Conservation (phyloP, 2,329 filamentous ascomycete genomes). For the Epichloe uncinata region DNA sequence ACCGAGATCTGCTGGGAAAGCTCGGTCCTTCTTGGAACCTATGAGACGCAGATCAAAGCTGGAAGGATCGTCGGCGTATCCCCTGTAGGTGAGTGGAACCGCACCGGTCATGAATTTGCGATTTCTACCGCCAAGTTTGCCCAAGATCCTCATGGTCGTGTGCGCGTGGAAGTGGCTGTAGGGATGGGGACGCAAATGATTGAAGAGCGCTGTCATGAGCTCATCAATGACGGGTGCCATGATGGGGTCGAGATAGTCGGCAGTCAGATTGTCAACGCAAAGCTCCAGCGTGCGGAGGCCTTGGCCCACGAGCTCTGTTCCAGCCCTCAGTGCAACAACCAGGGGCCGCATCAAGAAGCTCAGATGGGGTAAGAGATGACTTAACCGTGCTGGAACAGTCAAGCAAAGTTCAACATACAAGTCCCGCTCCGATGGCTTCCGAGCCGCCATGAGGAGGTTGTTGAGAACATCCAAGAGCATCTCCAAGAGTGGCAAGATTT, state of each 20-base stretch:
- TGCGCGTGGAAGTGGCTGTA: conserved; percentile 97
- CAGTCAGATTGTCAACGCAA: conserved; percentile 95
- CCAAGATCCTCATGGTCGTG: conserved; percentile 92
- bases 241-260: conserved; percentile 94
- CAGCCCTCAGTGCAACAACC: conserved; percentile 85
- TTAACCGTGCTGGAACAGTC: conserved; percentile 86
- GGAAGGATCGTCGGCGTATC: conserved; percentile 74
- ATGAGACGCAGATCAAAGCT: conserved; percentile 84
- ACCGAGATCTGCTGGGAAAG: conserved; percentile 77
- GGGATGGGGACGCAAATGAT: conserved; percentile 83
- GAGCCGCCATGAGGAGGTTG: conserved; percentile 78
- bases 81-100: conserved; percentile 67
- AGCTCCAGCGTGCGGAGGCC: conserved; percentile 86
- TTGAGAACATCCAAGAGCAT: conserved; percentile 97
- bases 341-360: conserved; percentile 95
- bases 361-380: conserved; percentile 86
- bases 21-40: conserved; percentile 75
- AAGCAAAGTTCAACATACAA: conserved; percentile 94
- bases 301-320: conserved; percentile 88
- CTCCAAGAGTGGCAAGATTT: conserved; percentile 87
- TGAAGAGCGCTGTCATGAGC: conserved; percentile 93
- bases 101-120: conserved; percentile 89
- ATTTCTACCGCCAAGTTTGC: conserved; percentile 90
- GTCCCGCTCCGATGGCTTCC: conserved; percentile 82
- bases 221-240: conserved; percentile 99